Evolutionary conservation across 2,329 filamentous ascomycete species (phyloP), one percentile per base, ranked within the genome.

Genomic region (Calonectria honghensis): DNA sequence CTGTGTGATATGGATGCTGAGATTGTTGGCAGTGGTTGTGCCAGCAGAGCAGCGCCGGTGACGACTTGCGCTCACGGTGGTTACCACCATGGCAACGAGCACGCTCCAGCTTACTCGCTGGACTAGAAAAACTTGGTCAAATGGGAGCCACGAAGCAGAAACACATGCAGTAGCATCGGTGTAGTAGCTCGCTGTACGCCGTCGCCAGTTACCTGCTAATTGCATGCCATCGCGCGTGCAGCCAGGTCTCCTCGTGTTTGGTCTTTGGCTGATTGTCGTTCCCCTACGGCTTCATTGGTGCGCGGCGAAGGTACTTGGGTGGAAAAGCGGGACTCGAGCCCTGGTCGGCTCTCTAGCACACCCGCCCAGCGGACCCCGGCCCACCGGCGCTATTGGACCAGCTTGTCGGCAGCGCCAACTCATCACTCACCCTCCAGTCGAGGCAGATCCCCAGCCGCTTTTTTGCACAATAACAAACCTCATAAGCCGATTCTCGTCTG

Each of bases 331-430:
- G 35, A 27, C 32, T 13, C 37, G 57, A 18, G 57, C 64, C 69
- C 48, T 66, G 67, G 61, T 72, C 41, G 37, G 45, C n/a, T 63
- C 68, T 50, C 75, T 80, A 77, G 75, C 76, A 76, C 78, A 74
- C 59, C 76, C 74, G 74, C 72, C 41, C 51, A 52, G 75, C 70
- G 70, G 75, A 78, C 80, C 82, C 79, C 77, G 77, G 81, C 77
- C 65, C 59, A 72, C 78, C 70, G 75, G 78, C 79, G 75, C 79
- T 76, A 86, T 86, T 85, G 84, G 84, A 75, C 79, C 78, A 82
- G 78, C 77, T 78, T 78, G 76, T 80, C 84, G 80, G 84, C 83
- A 85, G 69, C 84, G 84, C 84, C 84, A 86, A 78, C 84, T 82
- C 84, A 86, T 85, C 84, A 85, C 70, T 70, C 57, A 54, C 75